phyloP scores from a whole-genome alignment of 2,329 filamentous ascomycete species.

The Saccharata proteae region DNA sequence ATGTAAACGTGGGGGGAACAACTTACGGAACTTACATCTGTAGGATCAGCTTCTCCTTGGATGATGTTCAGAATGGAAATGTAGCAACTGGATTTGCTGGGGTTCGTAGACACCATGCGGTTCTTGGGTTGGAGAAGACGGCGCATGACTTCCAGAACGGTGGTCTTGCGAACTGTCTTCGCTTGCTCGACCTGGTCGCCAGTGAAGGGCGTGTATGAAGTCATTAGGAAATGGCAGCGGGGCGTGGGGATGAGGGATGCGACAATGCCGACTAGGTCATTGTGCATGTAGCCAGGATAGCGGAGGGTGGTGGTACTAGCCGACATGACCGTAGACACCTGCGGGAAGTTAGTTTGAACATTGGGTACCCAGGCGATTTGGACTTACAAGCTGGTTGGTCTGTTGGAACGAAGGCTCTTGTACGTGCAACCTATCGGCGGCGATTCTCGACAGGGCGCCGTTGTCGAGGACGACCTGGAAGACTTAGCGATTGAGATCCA shows the following conservation, averaged over 20 bases:
- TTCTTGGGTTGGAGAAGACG: slow-evolving; percentile 94
- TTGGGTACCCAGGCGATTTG: slow-evolving; percentile 20
- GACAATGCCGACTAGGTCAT: slow-evolving; percentile 93
- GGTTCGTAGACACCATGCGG: slow-evolving; percentile 93
- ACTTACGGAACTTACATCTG: slow-evolving; percentile 66
- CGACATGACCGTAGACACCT: slow-evolving; percentile 97
- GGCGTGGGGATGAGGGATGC: slow-evolving; percentile 93
- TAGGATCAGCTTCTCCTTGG: slow-evolving; percentile 94
- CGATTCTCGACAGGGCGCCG: slow-evolving; percentile 83
- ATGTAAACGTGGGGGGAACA: slow-evolving; percentile 9
- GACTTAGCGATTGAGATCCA: slow-evolving; percentile 13
- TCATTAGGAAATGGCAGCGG: slow-evolving; percentile 96
- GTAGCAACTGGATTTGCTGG: slow-evolving; percentile 95
- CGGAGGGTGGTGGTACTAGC: slow-evolving; percentile 91
- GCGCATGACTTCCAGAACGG: slow-evolving; percentile 94
- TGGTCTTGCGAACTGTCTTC: slow-evolving; percentile 96
- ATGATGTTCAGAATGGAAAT: slow-evolving; percentile 99
- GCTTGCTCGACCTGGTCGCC: slow-evolving; percentile 92
- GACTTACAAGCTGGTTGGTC: slow-evolving; percentile 93
- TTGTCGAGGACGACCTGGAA: slow-evolving; percentile 76
- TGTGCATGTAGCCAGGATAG: slow-evolving; percentile 99
- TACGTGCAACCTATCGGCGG: slow-evolving; percentile 85
- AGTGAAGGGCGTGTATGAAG: slow-evolving; percentile 95
- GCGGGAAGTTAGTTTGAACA: slow-evolving; percentile 33
- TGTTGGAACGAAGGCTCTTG: slow-evolving; percentile 94